Conservation (phyloP, 2,329 filamentous ascomycete genomes). For the Fusarium solani-melongenae region DNA sequence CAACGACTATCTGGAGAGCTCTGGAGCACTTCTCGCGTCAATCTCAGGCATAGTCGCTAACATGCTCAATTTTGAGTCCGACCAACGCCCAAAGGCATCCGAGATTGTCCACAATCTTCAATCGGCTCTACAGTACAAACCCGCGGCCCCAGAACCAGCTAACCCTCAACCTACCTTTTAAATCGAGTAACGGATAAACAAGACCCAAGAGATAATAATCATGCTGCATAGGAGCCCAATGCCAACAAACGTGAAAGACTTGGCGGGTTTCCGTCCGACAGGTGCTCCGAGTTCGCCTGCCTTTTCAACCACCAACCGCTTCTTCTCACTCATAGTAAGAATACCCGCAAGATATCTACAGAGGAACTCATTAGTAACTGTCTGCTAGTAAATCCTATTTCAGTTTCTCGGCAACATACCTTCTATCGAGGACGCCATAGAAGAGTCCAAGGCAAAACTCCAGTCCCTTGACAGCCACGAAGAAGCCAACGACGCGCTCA, state of each 20-base stretch:
- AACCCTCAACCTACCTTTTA: neutral
- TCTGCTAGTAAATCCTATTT: too few relatives aligned
- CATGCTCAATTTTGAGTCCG: too few relatives aligned
- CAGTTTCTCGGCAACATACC: neutral
- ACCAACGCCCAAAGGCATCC: too few relatives aligned
- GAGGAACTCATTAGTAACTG: too few relatives aligned
- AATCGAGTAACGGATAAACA: neutral
- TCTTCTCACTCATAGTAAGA: neutral
- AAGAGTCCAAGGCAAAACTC: slow-evolving; percentile 44
- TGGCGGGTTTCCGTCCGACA: neutral
- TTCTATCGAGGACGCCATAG: slow-evolving; percentile 29
- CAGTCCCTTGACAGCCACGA: slow-evolving; percentile 40
- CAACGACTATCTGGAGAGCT: too few relatives aligned
- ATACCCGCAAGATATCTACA: neutral
- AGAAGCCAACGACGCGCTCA: slow-evolving; percentile 40
- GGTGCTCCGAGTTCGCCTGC: neutral
- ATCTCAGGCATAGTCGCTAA: too few relatives aligned
- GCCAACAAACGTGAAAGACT: neutral
- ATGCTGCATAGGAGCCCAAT: neutral
- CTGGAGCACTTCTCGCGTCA: too few relatives aligned
- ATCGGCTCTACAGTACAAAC: too few relatives aligned
- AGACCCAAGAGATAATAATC: neutral
- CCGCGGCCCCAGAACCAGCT: too few relatives aligned
- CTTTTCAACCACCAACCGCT: neutral
- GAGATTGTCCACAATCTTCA: too few relatives aligned